Conservation (phyloP, 2,329 filamentous ascomycete genomes). For the Stachybotrys elegans region DNA sequence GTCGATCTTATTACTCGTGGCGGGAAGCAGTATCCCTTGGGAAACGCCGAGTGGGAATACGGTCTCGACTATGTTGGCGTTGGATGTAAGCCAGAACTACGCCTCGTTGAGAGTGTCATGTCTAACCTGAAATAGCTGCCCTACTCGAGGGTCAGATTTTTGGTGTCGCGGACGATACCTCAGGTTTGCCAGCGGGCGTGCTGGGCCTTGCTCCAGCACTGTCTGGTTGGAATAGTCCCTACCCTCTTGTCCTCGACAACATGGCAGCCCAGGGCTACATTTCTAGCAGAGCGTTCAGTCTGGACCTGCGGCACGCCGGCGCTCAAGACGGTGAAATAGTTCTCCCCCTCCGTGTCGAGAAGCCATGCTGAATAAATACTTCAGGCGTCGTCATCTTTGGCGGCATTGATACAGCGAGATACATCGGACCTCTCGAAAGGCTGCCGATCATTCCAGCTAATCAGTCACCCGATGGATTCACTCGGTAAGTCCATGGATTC, state of each 20-base stretch:
- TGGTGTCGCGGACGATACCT: slow-evolving; percentile 28
- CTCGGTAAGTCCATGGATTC: too few species aligned
- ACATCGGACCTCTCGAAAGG: slow-evolving; percentile 46
- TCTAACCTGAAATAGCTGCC: too few species aligned
- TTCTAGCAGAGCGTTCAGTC: slow-evolving; percentile 30
- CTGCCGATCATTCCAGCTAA: slow-evolving; percentile 48
- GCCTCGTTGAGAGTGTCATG: too few species aligned
- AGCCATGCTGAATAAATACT: not conserved
- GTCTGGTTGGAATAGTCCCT: slow-evolving; percentile 26
- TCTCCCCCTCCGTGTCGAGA: not conserved
- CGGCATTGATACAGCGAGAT: slow-evolving; percentile 53
- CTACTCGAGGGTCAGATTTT: too few species aligned
- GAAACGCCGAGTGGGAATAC: slow-evolving; percentile 10
- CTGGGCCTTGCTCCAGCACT: slow-evolving; percentile 28
- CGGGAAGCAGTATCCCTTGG: slow-evolving; percentile 1
- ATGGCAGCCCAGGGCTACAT: slow-evolving; percentile 27
- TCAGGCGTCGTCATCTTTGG: slow-evolving; percentile 41
- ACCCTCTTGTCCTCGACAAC: slow-evolving; percentile 29
- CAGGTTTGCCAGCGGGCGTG: slow-evolving; percentile 23
- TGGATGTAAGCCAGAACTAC: slow-evolving; percentile 10
- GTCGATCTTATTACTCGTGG: not conserved
- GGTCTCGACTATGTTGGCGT: slow-evolving; percentile 13
- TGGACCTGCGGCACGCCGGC: slow-evolving; percentile 26
- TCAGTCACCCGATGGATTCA: slow-evolving; percentile 26
- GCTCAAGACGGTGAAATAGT: slow-evolving; percentile 18